phyloP scores from a whole-genome alignment of 176 grass and related monocot genomes.

The Poa annua region DNA sequence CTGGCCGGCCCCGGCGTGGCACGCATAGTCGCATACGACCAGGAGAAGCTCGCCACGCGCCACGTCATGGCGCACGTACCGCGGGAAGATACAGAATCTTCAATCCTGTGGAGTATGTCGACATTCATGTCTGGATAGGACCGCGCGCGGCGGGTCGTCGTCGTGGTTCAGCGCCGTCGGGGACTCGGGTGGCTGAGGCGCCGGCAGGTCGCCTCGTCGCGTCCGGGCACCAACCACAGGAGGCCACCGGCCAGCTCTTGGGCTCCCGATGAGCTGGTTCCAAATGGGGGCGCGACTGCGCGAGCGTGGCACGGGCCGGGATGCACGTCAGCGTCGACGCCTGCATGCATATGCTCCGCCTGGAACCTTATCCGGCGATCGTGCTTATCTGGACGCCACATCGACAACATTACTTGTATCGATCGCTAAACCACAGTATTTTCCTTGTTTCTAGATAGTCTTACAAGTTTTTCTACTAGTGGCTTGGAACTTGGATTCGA shows the following conservation, averaged over 20 bases:
- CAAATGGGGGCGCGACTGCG: background rate
- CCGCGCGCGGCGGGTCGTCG: background rate
- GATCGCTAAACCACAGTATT: background rate
- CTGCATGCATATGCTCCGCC: background rate
- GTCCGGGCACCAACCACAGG: conserved; percentile 23
- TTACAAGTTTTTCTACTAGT: too few relatives aligned
- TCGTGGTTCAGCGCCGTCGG: too few relatives aligned
- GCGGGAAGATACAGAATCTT: background rate
- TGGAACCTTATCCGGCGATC: conserved; percentile 6
- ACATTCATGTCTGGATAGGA: conserved; percentile 33
- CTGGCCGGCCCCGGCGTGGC: too few relatives aligned
- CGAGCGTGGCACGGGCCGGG: background rate
- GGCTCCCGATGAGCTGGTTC: background rate
- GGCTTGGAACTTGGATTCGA: too few relatives aligned
- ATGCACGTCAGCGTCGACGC: conserved; percentile 1
- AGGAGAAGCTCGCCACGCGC: background rate
- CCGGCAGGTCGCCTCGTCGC: conserved; percentile 36
- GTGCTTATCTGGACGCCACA: too few relatives aligned
- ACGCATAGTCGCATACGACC: too few relatives aligned
- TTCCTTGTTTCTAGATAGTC: too few relatives aligned
- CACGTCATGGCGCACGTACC: conserved; percentile 9
- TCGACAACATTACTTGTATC: background rate
- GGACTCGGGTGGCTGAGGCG: background rate
- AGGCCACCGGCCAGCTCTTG: conserved; percentile 26
- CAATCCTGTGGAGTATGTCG: background rate